Evolutionary conservation across 2,329 filamentous ascomycete genomes (phyloP), one percentile per base, ranked within the genome.

Genomic region (Aureobasidium sp.): DNA sequence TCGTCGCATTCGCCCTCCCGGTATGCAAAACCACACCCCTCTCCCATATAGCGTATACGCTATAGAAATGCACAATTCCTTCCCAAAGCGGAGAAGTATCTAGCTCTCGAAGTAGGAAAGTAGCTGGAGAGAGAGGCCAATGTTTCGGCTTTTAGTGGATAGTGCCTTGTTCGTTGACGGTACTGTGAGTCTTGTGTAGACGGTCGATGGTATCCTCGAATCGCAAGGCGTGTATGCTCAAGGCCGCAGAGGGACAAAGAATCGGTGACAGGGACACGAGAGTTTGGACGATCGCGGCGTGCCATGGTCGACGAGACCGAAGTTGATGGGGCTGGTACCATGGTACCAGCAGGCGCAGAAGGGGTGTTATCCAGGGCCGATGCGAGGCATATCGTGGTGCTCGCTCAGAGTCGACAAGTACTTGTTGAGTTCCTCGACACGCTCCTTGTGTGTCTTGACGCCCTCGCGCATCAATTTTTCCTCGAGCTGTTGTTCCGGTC

Each of bases 361-460:
- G 8, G 7, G 15, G 41, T 61, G 81, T 82, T 83, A 84, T 65
- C 81, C 81, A 66, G 81, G 81, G 63, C 81, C 81, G 63, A 84
- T 84, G 67, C 80, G 77, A 8, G 81, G 81, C 92, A 99, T 99
- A 73, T 99, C 94, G 75, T 99, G 93, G 77, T 99, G 94, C 77
- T 99, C 94, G 76, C 90, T 96, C 70, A 99, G 77, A 67, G 87
- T 89, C 67, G 90, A 94, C 39, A 99, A 79, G 74, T 97, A 97
- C 66, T 89, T 90, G 74, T 99, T 99, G 68, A 97, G 79, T 73
- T 97, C 91, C 74, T 97, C 92, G 47, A 99, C 93, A 12, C 91
- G 86, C 78, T 99, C 90, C 74, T 97, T 97, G 76, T 99, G 94
- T 34, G 92, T 96, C 81, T 97, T 97, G 67, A 93, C 84, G 17